phyloP scores from a whole-genome alignment of 345 rosid species.

The Salix dunnii region DNA sequence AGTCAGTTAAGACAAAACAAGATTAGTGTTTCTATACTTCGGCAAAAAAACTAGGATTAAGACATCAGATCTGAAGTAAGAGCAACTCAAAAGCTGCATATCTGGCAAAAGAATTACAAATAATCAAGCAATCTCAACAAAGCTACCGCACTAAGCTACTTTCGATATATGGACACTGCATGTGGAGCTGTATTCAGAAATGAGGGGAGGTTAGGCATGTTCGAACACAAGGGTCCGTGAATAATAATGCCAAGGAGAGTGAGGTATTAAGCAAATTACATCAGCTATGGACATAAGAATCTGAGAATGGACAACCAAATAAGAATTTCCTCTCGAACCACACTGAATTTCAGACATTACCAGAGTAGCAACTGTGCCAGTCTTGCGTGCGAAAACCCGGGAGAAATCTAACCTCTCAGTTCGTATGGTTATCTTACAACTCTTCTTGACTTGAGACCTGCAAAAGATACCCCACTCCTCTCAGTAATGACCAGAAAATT shows the following conservation, averaged over 20 bases:
- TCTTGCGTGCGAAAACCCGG: neutral
- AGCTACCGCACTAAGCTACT: constrained; percentile 16
- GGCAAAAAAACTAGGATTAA: too few species aligned
- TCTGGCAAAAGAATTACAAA: constrained; percentile 20
- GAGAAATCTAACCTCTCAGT: neutral
- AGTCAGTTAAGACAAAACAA: too few species aligned
- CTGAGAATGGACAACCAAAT: neutral
- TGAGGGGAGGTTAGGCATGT: neutral
- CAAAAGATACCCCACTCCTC: neutral
- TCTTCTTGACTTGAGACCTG: neutral
- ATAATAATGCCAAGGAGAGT: constrained; percentile 1
- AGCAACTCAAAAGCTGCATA: neutral
- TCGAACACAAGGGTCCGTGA: neutral
- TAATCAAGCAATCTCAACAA: constrained; percentile 7
- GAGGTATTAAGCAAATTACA: constrained; percentile 11
- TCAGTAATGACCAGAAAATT: neutral
- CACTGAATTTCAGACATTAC: neutral
- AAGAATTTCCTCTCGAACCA: neutral
- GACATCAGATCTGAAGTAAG: too few species aligned
- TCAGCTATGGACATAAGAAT: neutral
- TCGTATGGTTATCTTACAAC: neutral
- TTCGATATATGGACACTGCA: neutral
- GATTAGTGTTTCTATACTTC: too few species aligned
- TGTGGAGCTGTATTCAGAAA: neutral
- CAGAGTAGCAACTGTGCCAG: neutral